Base-by-base conservation (phyloP, 148 eudicot genomes). In the Rhododendron simsii region DNA sequence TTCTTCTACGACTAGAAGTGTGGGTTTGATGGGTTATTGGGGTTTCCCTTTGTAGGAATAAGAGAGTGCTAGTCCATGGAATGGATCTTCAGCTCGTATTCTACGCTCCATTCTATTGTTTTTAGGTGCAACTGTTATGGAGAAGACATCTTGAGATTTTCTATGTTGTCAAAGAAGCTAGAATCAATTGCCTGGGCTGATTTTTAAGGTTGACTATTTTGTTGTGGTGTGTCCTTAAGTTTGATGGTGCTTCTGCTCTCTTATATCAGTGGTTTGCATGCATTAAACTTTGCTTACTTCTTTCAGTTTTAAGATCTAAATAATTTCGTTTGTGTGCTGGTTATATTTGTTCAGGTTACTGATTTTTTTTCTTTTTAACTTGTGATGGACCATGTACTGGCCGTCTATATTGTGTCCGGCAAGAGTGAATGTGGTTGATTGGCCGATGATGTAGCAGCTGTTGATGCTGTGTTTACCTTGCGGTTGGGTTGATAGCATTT, bases 41-140 rank as follows among this genome's bases (percentile, higher is more conserved):
- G 75, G 2, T 11, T 47, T 59, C 57, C 59, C 26, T 48, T 45
- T 73, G 80, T 89, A 95, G 96, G 96, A 92, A 59, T 95, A 61
- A 88, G 73, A 20, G 47, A 9, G 28, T 39, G 13, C 44, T 37
- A 44, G 11, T 6, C n/a, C 3, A n/a, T 63, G 85, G 26, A 1
- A 78, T 83, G 88, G 83, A 78, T 59, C 51, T 83, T 48, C 9
- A 20, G 88, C 82, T 21, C 47, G 33, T 79, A 21, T 85, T 63
- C 26, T 77, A 77, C 21, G 35, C 20, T 7, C 9, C 20, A 78
- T 45, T 30, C 83, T 73, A 55, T 9, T 16, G 21, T 74, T 81
- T 76, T 86, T 82, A 16, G 78, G 53, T 76, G 85, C 83, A 35
- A 37, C 55, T 33, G 33, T 82, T 86, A 35, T 78, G 83, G 30